Evolutionary conservation across 176 grass and related monocot genomes (phyloP), one percentile per base, ranked within the genome.

Genomic region (Aegilops umbellulata): DNA sequence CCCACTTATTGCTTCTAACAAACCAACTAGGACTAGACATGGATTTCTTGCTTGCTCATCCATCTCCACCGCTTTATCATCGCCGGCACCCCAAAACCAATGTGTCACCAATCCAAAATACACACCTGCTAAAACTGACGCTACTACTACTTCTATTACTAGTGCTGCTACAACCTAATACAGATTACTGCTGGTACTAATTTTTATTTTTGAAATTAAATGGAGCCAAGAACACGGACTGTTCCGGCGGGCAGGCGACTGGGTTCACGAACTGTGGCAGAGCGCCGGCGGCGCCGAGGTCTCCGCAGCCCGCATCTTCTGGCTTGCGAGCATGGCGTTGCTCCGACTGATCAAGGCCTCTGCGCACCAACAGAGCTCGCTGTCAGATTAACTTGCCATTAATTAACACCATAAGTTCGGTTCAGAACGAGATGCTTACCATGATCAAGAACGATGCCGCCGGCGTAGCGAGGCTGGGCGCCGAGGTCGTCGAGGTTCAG

Each of bases 401-500:
- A 36, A 36, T 36, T 36, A 36, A 36, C 35, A 36, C 35, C 6
- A 36, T 36, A 36, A 36, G 35, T 7, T 36, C 20, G 2, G 0
- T 26, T 9, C 1, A 8, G 10, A 9, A 1, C 6, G 3, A 25
- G 63, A 36, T 3, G 24, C 0, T 73, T 79, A 86, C 96, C 90
- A 23, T 88, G 91, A 9, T 95, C 88, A 6, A 92, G 90, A 65
- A 92, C 69, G 39, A 92, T 87, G 46, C 88, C 92, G 1, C 92
- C 94, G 20, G 89, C 90, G 42, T 92, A 87, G 6, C 94, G 89
- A 25, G 84, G 92, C 66, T 96, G 97, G 0, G 90, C 90, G 65
- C 88, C 90, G 32, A 99, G 82, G 44, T 99, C 94, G 24, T 96
- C 94, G 13, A 96, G 86, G 79, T 92, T 96, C 1, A 96, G 88